Evolutionary conservation across 495 filamentous ascomycete genomes (phyloP), one percentile per base, ranked within the genome.

Genomic region (Trichoderma orchidacearum): DNA sequence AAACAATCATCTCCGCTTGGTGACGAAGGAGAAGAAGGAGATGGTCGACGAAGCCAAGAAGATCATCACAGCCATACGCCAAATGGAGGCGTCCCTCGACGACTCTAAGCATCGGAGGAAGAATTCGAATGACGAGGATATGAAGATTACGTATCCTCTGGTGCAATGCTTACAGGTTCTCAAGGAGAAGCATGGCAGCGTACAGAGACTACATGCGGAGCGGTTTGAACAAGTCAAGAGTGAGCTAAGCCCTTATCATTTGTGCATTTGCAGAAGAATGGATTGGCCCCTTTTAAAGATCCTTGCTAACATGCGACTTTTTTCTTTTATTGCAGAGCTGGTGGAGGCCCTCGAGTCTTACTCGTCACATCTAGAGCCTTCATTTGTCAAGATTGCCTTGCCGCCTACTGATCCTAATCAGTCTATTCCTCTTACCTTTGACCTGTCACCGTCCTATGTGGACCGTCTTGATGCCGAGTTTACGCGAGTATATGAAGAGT

Each of bases 201-300:
- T 96, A 63, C 83, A 79, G 71, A 87, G 85, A 67, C 66, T 92
- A 27, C 91, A 97, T 69, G 79, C 80, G 29, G 89, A 96, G 70
- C 83, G 92, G 54, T 96, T 88, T 59, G 90, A 96, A 62, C 88
- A 96, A 70, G 87, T 96, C 54, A 92, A 87, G 71, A 95, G 91
- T 96, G 72, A 66, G 85, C 68, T n/a, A n/a, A 18, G 4, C 8
- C 29, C 27, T 12, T 8, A 5, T 18, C 18, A 7, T 6, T 50
- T 35, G 32, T n/a, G n/a, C 32, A n/a, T 35, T n/a, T n/a, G 8
- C 8, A 35, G n/a, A 35, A n/a, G 17, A 50, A 50, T n/a, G n/a
- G n/a, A n/a, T n/a, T 51, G 3, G 8, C 30, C 7, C 11, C 29
- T 48, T 17, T 5, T 7, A 51, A 4, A 21, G 5, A 21, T 7